A percentile compares a stretch with the other conserved stretches of the same genome.
Conservation (phyloP, 2,329 filamentous ascomycete species). For the Rhexocercosporidium sp. region DNA sequence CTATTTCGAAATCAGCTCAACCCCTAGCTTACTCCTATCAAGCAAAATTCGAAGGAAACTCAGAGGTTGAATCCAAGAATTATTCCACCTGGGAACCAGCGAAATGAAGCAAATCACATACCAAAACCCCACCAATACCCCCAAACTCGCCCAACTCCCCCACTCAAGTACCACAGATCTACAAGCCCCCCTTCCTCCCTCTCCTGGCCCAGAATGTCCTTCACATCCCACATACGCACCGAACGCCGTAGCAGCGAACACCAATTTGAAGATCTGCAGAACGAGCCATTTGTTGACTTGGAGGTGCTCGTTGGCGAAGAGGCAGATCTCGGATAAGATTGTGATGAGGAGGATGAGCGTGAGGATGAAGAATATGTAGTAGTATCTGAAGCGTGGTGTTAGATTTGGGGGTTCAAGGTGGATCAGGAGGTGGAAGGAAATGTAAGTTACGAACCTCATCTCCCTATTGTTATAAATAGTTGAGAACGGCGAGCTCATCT, state of each 20-base stretch:
- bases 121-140: not conserved
- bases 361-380: not conserved
- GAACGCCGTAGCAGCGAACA: not conserved
- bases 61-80: too few relatives aligned
- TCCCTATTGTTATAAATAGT: not conserved
- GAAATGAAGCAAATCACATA: not conserved
- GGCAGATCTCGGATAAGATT: conserved; percentile 2
- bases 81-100: not conserved
- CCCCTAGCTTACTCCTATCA: not conserved
- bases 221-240: not conserved
- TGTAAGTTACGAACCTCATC: not conserved
- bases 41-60: too few relatives aligned
- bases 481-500: not conserved
- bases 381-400: not conserved
- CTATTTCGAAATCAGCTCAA: not conserved
- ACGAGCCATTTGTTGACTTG: conserved; percentile 2
- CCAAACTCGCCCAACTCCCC: not conserved
- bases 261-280: not conserved
- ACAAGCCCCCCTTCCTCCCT: not conserved
- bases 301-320: not conserved
- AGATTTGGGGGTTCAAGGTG: not conserved
- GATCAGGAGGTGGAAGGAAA: not conserved
- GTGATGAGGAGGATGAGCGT: not conserved
- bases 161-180: not conserved
- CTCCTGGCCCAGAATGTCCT: not conserved